These are phyloP conservation scores for Macrolepiota fuliginosa DNA, from an alignment of 768 basidiomycete genomes.

Conservation along the genomic window DNA sequence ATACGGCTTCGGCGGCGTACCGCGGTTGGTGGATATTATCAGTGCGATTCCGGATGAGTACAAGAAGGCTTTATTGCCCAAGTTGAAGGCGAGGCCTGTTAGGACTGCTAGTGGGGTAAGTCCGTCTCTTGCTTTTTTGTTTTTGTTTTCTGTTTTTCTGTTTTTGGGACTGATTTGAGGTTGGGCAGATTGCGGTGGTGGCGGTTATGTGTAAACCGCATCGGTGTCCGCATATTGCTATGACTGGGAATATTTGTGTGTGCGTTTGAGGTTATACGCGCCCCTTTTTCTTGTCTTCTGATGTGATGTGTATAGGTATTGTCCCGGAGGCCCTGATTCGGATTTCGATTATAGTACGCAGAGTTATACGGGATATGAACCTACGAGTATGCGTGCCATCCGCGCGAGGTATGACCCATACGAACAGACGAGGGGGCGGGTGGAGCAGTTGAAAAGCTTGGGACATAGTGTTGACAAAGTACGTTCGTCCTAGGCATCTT, in stretches of 20 bases:
- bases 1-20: conserved; percentile 81
- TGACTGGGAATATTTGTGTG: conserved; percentile 99
- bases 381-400: conserved; percentile 98
- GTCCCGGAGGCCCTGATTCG: conserved; percentile 98
- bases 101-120: conserved; percentile 94
- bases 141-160: background rate
- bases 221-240: conserved; percentile 98
- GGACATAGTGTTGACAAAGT: conserved; percentile 98
- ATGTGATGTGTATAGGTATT: conserved; percentile 58
- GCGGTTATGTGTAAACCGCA: conserved; percentile 99
- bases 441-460: conserved; percentile 94
- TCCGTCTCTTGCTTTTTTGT: conserved; percentile 12
- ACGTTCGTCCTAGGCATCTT: conserved; percentile 11
- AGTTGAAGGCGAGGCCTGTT: conserved; percentile 89
- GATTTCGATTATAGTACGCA: conserved; percentile 99
- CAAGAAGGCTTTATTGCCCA: conserved; percentile 87
- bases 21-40: conserved; percentile 95
- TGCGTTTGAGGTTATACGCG: too few species aligned
- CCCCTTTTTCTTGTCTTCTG: too few species aligned
- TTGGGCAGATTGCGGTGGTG: conserved; percentile 86
- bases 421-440: conserved; percentile 92
- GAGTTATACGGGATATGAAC: conserved; percentile 93
- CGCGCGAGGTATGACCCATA: conserved; percentile 94
- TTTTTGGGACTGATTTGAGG: too few species aligned
- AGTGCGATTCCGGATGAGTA: conserved; percentile 98